phyloP scores from a whole-genome alignment of 176 grass and related monocot species.

The Oryza coarctata region DNA sequence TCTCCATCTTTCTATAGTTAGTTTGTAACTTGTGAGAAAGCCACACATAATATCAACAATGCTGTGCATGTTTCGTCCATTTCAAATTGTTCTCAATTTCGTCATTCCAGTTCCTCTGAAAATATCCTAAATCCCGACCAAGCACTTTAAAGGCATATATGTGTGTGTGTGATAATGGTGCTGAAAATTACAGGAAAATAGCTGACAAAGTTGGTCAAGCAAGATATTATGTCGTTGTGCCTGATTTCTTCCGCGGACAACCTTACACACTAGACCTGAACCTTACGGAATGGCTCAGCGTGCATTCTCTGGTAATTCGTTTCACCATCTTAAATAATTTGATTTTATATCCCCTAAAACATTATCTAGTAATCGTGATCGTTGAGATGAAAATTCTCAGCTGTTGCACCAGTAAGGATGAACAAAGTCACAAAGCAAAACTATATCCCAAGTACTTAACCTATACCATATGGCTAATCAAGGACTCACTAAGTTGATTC shows the following conservation, averaged over 20 bases:
- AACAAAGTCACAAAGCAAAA: not conserved
- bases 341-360: not conserved
- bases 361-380: too few relatives aligned
- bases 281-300: constrained; percentile 20
- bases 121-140: too few relatives aligned
- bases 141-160: not conserved
- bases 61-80: too few relatives aligned
- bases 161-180: not conserved
- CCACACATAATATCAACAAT: too few relatives aligned
- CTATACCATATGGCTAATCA: not conserved
- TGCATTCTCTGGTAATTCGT: constrained; percentile 22
- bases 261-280: constrained; percentile 7
- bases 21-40: too few relatives aligned
- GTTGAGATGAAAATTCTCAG: too few relatives aligned
- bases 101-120: too few relatives aligned
- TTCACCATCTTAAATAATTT: not conserved
- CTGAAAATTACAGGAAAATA: constrained; percentile 22
- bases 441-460: not conserved
- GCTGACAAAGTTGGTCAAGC: constrained; percentile 30
- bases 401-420: not conserved
- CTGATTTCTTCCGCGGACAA: constrained; percentile 35
- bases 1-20: too few relatives aligned
- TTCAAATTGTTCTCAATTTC: too few relatives aligned
- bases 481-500: not conserved
- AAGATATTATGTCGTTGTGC: constrained; percentile 39